Percentiles rank a stretch among this genome's conserved stretches.
Evolutionary conservation across 2,329 filamentous ascomycete species (phyloP).

Genomic region (Ophiostoma sp.): DNA sequence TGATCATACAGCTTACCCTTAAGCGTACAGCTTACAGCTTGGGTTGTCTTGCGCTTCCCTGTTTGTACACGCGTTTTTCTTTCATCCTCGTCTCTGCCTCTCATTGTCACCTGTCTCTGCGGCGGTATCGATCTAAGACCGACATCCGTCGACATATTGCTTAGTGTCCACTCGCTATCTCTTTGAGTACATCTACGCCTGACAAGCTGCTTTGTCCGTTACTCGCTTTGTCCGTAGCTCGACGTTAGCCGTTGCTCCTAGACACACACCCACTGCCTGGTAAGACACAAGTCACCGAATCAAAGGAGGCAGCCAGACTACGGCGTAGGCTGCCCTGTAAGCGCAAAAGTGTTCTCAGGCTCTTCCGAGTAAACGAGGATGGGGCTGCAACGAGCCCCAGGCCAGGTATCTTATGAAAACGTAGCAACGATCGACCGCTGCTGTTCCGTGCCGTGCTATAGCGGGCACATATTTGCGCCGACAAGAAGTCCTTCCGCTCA

Average conservation of each 20-base stretch:
- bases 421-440: neutral
- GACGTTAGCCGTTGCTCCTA: conserved; percentile 2
- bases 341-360: too few relatives aligned
- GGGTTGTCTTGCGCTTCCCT: too few relatives aligned
- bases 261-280: neutral
- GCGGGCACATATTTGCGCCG: neutral
- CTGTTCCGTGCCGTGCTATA: neutral
- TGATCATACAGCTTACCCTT: too few relatives aligned
- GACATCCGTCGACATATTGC: too few relatives aligned
- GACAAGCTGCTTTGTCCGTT: conserved; percentile 6
- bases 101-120: neutral
- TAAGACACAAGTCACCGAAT: conserved; percentile 6
- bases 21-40: too few relatives aligned
- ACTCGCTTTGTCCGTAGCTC: neutral
- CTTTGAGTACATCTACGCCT: neutral
- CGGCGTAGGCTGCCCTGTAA: neutral
- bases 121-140: neutral
- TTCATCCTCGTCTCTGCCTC: neutral
- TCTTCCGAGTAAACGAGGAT: neutral
- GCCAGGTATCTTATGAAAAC: too few relatives aligned
- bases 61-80: neutral
- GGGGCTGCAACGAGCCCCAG: too few relatives aligned
- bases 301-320: conserved; percentile 8
- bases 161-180: neutral
- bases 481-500: neutral